Evolutionary conservation across 352 stramenopile genomes (phyloP), one percentile per base, ranked within the genome.

Genomic region (Hyphochytrium catenoides): DNA sequence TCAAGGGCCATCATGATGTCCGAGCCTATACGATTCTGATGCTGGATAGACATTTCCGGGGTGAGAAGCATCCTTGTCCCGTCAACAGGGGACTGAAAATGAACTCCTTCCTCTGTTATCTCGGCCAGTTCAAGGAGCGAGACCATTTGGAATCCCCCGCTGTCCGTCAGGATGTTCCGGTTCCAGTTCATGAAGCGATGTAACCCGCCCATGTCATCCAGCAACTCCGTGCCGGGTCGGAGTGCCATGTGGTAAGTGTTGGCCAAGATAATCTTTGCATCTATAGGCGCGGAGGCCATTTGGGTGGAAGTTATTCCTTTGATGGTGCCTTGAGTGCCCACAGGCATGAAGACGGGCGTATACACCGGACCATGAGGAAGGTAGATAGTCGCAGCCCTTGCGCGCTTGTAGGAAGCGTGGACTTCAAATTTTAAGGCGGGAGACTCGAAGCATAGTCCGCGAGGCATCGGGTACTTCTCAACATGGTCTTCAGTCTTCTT

Each of bases 1-100:
- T 97, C 89, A 17, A 97, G 53, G 31, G 82, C 76, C 86, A 98
- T 98, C 39, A 98, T 95, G 43, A 98, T 94, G 51, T 98, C 86
- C 2, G 77, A 68, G 34, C 85, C 85, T 52, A 98, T 96, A 32
- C 74, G 59, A 51, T 95, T 95, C 62, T 96, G 83, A 47, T 90
- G 75, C 39, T 58, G 48, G 43, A 96, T 83, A 19, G 51, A 69
- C 26, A 57, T 60, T 39, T 98, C 89, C 5, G 87, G 89, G 15
- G 74, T 86, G 18, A 97, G 58, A 20, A 95, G 51, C 68, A 97
- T 91, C 18, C 55, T 60, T 26, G 52, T 69, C 28, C 72, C 74
- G 44, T 90, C 77, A 27, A 75, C 76, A 31, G 87, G 90, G 38
- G 65, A 89, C 50, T 74, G 56, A 31, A 74, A 74, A 36, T 58